Evolutionary conservation across 202 grass and related monocot species (phyloP), one percentile per base, ranked within the genome.

Genomic region (Schoenoplectus triqueter): DNA sequence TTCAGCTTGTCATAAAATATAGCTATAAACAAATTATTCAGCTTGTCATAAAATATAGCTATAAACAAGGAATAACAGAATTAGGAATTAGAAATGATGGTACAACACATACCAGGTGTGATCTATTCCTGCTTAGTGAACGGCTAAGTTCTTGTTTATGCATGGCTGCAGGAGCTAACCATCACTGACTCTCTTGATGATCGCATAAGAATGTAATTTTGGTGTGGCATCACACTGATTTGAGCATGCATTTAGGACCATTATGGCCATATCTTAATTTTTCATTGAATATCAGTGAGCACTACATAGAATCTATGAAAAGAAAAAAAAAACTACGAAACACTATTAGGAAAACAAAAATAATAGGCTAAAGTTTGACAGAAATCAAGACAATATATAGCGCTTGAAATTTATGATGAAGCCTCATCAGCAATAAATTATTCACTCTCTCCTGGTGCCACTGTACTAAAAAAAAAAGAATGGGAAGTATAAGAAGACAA

Each of bases 201-300:
- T 1, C 2, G 0, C 11, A 60, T 17, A 60, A 2, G 60, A 42
- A 52, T 60, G 39, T 44, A 78, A 20, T 51, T 21, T 15, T 39
- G 31, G 31, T 60, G 6, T 31, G 1, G 74, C 74, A 60, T 14
- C 11, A 40, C 13, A 78, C 54, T 60, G 31, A 78, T 60, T 42
- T 13, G 2, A 2, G 31, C 31, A 31, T 31, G 31, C 31, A 31
- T 31, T 31, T 31, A 31, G 31, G 31, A 31, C 31, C 31, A 31
- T 31, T 31, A 31, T 31, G 31, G 31, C 31, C 31, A 31, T 31
- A 31, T 31, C 31, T 31, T 31, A 20, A 17, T 10, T 51, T 74
- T 50, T 71, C 42, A 71, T 47, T 48, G 14, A 72, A 48, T n/a
- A 72, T 45, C 42, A 72, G 56, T 72, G 45, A 42, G 48, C 48